Evolutionary conservation across 2,329 filamentous ascomycete genomes (phyloP).

Genomic region (Alternaria infectoria): DNA sequence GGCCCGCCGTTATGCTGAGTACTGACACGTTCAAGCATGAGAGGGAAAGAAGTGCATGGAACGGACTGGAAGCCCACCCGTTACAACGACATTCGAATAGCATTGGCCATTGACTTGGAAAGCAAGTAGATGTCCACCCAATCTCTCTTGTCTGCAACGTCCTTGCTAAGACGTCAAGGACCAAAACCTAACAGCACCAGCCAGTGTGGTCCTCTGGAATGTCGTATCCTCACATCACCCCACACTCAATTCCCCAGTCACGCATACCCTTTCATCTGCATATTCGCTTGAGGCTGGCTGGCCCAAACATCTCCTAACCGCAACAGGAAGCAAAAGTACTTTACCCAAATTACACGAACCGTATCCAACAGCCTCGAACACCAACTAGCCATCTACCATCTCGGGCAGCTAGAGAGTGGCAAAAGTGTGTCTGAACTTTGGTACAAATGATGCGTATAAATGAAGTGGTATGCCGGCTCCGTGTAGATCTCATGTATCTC

Average conservation of each 20-base stretch:
- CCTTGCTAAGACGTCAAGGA: background rate
- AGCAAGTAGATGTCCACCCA: background rate
- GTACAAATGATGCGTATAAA: slow-evolving; percentile 12
- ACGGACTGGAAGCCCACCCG: background rate
- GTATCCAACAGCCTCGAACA: slow-evolving; percentile 22
- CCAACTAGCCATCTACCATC: background rate
- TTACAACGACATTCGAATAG: background rate
- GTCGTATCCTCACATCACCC: slow-evolving; percentile 3
- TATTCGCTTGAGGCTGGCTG: slow-evolving; percentile 7
- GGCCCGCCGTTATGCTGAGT: background rate
- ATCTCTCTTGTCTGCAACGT: background rate
- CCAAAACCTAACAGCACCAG: background rate
- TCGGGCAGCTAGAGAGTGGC: slow-evolving; percentile 7
- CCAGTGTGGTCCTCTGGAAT: background rate
- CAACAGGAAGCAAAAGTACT: slow-evolving; percentile 10
- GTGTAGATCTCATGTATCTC: background rate
- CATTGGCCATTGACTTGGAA: no score
- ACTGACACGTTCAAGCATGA: background rate
- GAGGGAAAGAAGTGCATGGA: background rate
- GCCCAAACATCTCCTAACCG: background rate
- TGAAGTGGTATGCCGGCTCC: slow-evolving; percentile 7
- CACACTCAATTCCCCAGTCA: slow-evolving; percentile 7
- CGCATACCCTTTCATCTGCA: slow-evolving; percentile 1
- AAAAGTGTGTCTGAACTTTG: slow-evolving; percentile 7
- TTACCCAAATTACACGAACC: slow-evolving; percentile 25